A percentile compares a stretch with the other conserved stretches of the same genome.
phyloP scores from a whole-genome alignment of 148 eudicot species.

The Oxyria digyna region DNA sequence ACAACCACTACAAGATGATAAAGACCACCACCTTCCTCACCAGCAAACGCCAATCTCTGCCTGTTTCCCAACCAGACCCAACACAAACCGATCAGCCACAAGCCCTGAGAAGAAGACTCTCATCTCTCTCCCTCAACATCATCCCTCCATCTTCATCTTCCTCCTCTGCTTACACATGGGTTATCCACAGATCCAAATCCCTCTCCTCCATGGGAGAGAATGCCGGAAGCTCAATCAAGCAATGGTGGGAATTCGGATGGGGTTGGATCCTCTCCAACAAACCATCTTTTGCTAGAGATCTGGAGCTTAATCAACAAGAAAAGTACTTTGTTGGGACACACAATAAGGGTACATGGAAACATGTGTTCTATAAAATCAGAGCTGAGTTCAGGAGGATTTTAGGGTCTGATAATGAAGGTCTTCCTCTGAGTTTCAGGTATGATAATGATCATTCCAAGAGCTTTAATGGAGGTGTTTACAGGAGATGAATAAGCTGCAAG shows the following conservation, averaged over 20 bases:
- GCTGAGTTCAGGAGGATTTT: conserved; percentile 35
- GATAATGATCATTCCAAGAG: conserved; percentile 9
- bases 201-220: conserved; percentile 36
- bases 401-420: conserved; percentile 32
- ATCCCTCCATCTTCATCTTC: conserved; percentile 18
- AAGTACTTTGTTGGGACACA: conserved; percentile 40
- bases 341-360: conserved; percentile 50
- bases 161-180: conserved; percentile 25
- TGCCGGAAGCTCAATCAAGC: conserved; percentile 39
- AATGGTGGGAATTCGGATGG: conserved; percentile 72
- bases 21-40: conserved; percentile 6
- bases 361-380: conserved; percentile 48
- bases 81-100: conserved; percentile 8
- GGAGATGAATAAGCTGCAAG: neutral
- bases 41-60: conserved; percentile 17
- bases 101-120: conserved; percentile 38
- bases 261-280: conserved; percentile 64
- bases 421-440: conserved; percentile 62
- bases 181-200: conserved; percentile 40
- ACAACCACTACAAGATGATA: neutral
- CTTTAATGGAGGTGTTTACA: neutral
- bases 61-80: conserved; percentile 23
- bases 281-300: conserved; percentile 56
- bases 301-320: conserved; percentile 81
- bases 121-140: conserved; percentile 49